Evolutionary conservation across 768 basidiomycete genomes (phyloP).

Genomic region (Termitomyces heimii): DNA sequence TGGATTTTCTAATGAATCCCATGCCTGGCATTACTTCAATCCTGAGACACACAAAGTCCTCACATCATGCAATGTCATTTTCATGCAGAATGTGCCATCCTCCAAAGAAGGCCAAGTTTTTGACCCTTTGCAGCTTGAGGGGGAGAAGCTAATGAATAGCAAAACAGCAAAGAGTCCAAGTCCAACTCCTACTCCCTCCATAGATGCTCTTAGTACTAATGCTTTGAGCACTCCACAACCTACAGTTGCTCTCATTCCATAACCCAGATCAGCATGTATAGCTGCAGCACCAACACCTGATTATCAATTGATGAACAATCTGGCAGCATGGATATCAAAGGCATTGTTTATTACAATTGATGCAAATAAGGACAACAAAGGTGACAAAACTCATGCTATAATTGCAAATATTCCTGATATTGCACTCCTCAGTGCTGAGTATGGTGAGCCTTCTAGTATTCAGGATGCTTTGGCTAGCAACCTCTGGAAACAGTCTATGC

Average conservation of each 20-base stretch:
- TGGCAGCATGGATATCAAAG: not conserved
- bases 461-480: conserved; percentile 4
- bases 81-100: not conserved
- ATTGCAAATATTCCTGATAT: not conserved
- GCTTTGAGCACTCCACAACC: not conserved
- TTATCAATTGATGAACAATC: conserved; percentile 7
- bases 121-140: conserved; percentile 5
- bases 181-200: conserved; percentile 4
- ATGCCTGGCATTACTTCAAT: conserved; percentile 4
- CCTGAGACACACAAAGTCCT: not conserved
- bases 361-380: no score
- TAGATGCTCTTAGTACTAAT: no score
- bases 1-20: conserved; percentile 4
- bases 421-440: not conserved
- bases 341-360: no score
- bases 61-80: conserved; percentile 5
- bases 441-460: conserved; percentile 2
- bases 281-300: not conserved
- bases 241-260: not conserved
- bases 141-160: not conserved
- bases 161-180: conserved; percentile 3
- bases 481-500: conserved; percentile 19
- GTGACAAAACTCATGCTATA: not conserved
- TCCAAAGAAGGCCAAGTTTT: not conserved
- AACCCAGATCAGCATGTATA: not conserved